Evolutionary conservation across 163 green algal genomes (phyloP).

Genomic region (Coccomyxa subellipsoidea): DNA sequence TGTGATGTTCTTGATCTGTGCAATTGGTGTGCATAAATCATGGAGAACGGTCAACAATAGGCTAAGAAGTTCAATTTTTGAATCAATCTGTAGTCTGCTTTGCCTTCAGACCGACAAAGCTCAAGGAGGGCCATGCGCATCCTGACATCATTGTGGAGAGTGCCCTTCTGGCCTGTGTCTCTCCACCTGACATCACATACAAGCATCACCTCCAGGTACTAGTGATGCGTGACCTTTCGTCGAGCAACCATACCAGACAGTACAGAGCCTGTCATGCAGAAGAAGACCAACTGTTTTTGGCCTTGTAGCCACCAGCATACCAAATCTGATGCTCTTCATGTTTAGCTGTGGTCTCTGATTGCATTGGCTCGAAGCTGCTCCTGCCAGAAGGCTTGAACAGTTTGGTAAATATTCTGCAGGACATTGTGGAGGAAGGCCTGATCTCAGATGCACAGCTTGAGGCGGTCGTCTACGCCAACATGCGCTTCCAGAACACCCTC

Average conservation of each 20-base stretch:
- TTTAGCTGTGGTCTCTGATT: too few species aligned
- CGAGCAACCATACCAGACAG: too few species aligned
- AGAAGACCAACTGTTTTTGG: too few species aligned
- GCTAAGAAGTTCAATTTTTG: not conserved
- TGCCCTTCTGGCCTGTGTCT: constrained; percentile 62
- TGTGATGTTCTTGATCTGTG: too few species aligned
- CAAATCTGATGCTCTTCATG: too few species aligned
- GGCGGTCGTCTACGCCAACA: constrained; percentile 68
- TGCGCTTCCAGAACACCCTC: constrained; percentile 53
- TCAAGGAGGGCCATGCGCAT: constrained; percentile 49
- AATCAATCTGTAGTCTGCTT: not conserved
- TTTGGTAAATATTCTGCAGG: not conserved
- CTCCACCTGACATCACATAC: constrained; percentile 66
- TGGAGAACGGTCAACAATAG: too few species aligned
- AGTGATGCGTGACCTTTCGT: too few species aligned
- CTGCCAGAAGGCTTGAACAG: too few species aligned
- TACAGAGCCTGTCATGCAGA: too few species aligned
- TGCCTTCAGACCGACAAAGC: constrained; percentile 31
- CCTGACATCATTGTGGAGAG: constrained; percentile 87
- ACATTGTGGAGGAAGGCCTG: constrained; percentile 5
- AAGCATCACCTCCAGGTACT: constrained; percentile 43
- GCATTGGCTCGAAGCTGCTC: too few species aligned
- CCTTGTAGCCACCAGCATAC: too few species aligned
- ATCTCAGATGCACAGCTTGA: constrained; percentile 68
- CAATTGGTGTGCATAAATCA: too few species aligned